phyloP scores from a whole-genome alignment of 192 early-diverging fungal genomes.

The Paraglomus brasilianum region DNA sequence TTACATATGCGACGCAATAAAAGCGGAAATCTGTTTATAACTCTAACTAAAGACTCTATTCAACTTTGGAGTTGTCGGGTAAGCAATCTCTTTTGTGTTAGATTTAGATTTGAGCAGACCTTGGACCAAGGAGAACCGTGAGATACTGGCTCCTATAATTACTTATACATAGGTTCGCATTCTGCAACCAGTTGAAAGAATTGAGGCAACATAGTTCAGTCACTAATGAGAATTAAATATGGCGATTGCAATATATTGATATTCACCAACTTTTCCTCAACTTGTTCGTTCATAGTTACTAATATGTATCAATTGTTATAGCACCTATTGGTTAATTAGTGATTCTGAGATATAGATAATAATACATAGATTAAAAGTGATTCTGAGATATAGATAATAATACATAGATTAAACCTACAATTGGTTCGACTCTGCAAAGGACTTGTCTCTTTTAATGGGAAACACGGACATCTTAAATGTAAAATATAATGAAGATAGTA shows the following conservation, averaged over 20 bases:
- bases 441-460: too few relatives aligned
- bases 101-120: background rate
- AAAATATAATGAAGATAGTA: background rate
- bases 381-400: too few relatives aligned
- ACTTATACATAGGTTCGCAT: background rate
- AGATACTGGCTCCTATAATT: background rate
- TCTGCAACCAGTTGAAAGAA: background rate
- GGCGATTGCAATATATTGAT: background rate
- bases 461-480: background rate
- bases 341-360: too few relatives aligned
- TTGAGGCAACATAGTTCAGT: background rate
- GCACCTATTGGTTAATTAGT: too few relatives aligned
- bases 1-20: constrained; percentile 47
- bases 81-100: constrained; percentile 5
- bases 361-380: too few relatives aligned
- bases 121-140: constrained; percentile 2
- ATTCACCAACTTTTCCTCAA: too few relatives aligned
- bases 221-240: background rate
- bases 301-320: too few relatives aligned
- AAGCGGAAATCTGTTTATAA: constrained; percentile 57
- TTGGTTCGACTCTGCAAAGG: too few relatives aligned
- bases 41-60: constrained; percentile 58
- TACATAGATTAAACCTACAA: too few relatives aligned
- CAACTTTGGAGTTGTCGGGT: constrained; percentile 69
- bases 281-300: too few relatives aligned